phyloP scores from a whole-genome alignment of 345 rosid species.

The Kandelia obovata region DNA sequence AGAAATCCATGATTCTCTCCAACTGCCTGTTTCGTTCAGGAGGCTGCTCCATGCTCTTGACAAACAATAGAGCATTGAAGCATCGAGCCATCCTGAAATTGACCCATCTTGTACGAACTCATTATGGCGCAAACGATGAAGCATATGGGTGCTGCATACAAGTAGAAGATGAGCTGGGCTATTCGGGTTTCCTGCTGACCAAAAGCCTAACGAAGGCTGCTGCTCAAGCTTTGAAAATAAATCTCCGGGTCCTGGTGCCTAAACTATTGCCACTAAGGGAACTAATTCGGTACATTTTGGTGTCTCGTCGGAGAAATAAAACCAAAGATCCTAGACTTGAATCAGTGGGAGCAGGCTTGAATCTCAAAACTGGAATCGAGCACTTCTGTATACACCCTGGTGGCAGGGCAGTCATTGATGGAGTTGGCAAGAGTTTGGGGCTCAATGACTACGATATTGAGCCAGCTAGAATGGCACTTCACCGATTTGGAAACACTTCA shows the following conservation, averaged over 20 bases:
- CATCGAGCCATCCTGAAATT: slow-evolving; percentile 48
- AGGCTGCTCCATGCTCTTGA: slow-evolving; percentile 68
- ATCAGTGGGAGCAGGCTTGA: slow-evolving; percentile 9
- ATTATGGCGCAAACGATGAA: slow-evolving; percentile 53
- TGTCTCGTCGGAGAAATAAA: background rate
- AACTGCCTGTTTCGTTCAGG: slow-evolving; percentile 69
- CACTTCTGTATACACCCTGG: slow-evolving; percentile 34
- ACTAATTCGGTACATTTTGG: slow-evolving; percentile 5
- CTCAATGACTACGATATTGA: slow-evolving; percentile 25
- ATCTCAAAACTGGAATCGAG: slow-evolving; percentile 23
- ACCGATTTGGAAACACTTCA: slow-evolving; percentile 30
- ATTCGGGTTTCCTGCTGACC: slow-evolving; percentile 48
- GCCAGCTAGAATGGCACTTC: slow-evolving; percentile 31
- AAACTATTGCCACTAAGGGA: slow-evolving; percentile 24
- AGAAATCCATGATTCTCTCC: slow-evolving; percentile 74
- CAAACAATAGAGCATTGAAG: slow-evolving; percentile 47
- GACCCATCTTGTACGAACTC: slow-evolving; percentile 41
- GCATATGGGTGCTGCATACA: slow-evolving; percentile 65
- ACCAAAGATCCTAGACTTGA: background rate
- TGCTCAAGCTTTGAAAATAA: slow-evolving; percentile 44
- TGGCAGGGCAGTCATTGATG: slow-evolving; percentile 25
- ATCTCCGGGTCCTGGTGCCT: slow-evolving; percentile 52
- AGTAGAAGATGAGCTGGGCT: slow-evolving; percentile 52
- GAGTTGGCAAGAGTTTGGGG: slow-evolving; percentile 14
- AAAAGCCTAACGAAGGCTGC: slow-evolving; percentile 56